phyloP scores from a whole-genome alignment of 1,139 yeast species.

The Magnusiomyces ingens region DNA sequence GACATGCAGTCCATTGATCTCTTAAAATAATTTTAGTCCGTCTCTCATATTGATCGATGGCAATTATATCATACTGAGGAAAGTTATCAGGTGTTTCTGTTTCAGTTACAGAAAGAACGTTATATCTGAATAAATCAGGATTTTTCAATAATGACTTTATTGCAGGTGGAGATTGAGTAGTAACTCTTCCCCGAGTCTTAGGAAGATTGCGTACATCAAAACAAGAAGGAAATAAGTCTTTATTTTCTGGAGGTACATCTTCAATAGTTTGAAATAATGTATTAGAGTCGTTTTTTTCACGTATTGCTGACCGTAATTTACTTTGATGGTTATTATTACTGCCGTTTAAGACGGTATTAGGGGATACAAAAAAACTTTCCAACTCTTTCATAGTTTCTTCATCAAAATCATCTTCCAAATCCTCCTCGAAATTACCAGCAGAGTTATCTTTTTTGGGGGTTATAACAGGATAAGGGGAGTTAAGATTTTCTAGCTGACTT shows the following conservation, averaged over 20 bases:
- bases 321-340: neutral
- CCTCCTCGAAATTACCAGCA: neutral
- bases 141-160: neutral
- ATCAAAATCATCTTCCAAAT: neutral
- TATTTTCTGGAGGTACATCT: neutral
- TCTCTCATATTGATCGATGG: neutral
- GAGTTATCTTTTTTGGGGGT: too few relatives aligned
- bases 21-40: constrained; percentile 16
- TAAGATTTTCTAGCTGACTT: neutral
- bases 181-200: neutral
- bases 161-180: neutral
- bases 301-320: neutral
- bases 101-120: neutral
- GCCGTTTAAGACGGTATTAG: neutral
- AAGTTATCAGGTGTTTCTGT: neutral
- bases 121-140: neutral
- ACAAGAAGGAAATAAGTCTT: too few relatives aligned
- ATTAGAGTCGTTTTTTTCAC: neutral
- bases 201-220: neutral
- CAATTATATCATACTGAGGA: neutral
- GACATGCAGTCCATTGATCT: constrained; percentile 25
- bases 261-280: neutral
- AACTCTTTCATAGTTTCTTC: neutral
- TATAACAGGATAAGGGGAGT: too few relatives aligned
- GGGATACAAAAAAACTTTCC: neutral